Evolutionary conservation across 75 land plant species (phyloP).

Genomic region (Cunninghamia lanceolata): DNA sequence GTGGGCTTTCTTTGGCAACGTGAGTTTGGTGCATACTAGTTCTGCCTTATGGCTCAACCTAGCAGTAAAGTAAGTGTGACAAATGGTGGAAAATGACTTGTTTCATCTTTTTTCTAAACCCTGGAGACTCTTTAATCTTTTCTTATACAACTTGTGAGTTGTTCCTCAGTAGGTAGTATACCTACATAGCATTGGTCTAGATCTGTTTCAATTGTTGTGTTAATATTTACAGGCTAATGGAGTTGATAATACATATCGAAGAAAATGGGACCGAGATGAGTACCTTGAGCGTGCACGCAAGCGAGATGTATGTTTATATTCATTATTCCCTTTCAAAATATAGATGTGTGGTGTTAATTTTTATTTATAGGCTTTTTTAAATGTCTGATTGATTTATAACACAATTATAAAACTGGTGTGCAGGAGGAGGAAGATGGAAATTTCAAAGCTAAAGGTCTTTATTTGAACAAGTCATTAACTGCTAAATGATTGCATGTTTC

Average conservation of each 20-base stretch:
- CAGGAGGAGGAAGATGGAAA: conserved; percentile 50
- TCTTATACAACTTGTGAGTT: neutral
- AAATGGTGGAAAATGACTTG: neutral
- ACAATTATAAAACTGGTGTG: neutral
- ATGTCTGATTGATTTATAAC: neutral
- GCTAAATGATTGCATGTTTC: neutral
- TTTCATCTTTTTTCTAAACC: neutral
- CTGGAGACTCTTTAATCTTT: neutral
- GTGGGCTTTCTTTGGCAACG: neutral
- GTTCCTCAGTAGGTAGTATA: neutral
- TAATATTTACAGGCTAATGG: conserved; percentile 34
- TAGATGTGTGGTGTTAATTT: neutral
- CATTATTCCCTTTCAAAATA: neutral
- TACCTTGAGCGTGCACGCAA: conserved; percentile 84
- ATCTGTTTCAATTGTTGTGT: neutral
- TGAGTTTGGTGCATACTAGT: neutral
- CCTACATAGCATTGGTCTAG: neutral
- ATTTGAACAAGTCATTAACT: neutral
- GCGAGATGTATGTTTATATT: conserved; percentile 42
- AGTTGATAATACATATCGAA: conserved; percentile 84
- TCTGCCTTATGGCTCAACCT: conserved; percentile 2
- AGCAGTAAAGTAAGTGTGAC: conserved; percentile 3
- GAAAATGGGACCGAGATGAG: conserved; percentile 86
- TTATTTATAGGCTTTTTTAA: neutral
- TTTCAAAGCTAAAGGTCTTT: conserved; percentile 59